A percentile compares a stretch with the other conserved stretches of the same genome.
phyloP scores from a whole-genome alignment of 2,329 filamentous ascomycete genomes.

The Verticillium nonalfalfae region DNA sequence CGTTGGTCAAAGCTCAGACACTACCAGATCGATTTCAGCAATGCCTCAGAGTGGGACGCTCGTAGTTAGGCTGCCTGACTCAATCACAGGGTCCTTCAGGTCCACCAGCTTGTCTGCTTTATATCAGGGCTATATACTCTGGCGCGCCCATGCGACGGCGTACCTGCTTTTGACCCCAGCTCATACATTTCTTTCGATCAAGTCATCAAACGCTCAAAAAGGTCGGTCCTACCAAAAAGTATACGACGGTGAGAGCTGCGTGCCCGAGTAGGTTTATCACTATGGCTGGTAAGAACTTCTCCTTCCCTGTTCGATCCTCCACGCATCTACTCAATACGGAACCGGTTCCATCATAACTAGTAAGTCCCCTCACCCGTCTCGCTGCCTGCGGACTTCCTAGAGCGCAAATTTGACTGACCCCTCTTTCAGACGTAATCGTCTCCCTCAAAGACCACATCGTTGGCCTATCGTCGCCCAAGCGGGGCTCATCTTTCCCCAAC shows the following conservation, averaged over 20 bases:
- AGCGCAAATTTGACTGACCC: not conserved
- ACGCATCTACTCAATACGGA: not conserved
- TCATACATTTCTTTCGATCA: not conserved
- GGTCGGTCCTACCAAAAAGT: too few species aligned
- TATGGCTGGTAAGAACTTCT: conserved; percentile 13
- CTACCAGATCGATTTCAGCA: not conserved
- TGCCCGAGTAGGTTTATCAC: not conserved
- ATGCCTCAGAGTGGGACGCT: not conserved
- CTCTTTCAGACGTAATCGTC: not conserved
- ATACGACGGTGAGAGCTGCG: not conserved
- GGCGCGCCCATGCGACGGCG: not conserved
- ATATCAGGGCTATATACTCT: not conserved
- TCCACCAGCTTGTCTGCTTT: not conserved
- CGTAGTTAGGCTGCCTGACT: not conserved
- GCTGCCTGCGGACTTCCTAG: not conserved
- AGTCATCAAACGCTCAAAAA: too few species aligned
- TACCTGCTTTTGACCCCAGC: not conserved
- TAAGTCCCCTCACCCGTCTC: conserved; percentile 3
- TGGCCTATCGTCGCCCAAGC: conserved; percentile 11
- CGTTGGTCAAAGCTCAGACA: not conserved
- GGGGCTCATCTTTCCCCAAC: conserved; percentile 5
- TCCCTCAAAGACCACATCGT: conserved; percentile 6
- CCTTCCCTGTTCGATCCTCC: not conserved
- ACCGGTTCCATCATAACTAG: conserved; percentile 5
- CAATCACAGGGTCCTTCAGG: not conserved